These are phyloP conservation scores for Paulownia fortunei DNA, from an alignment of 257 asterid genomes.

Conservation along the genomic window DNA sequence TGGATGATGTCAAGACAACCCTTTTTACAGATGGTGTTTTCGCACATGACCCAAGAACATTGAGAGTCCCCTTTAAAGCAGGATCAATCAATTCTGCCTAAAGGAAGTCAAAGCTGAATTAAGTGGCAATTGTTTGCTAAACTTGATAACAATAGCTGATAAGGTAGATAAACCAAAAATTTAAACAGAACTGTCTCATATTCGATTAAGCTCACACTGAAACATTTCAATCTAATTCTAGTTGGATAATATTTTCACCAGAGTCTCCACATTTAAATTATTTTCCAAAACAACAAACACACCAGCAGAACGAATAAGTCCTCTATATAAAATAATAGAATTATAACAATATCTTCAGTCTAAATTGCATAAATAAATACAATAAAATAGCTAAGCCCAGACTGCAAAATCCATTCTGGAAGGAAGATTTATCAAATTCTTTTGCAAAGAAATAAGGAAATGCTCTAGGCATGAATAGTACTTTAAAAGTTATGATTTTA, in stretches of 20 bases:
- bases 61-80: constrained; percentile 71
- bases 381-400: not conserved
- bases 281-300: not conserved
- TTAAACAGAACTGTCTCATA: not conserved
- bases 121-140: not conserved
- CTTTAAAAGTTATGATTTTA: too few relatives aligned
- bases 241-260: not conserved
- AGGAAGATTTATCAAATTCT: too few relatives aligned
- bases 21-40: constrained; percentile 53
- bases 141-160: not conserved
- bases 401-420: not conserved
- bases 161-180: not conserved
- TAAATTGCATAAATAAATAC: too few relatives aligned
- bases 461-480: too few relatives aligned
- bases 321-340: not conserved
- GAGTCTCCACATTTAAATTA: not conserved
- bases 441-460: too few relatives aligned
- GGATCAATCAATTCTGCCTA: constrained; percentile 71
- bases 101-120: constrained; percentile 15
- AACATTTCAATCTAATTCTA: not conserved
- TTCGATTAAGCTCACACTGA: not conserved
- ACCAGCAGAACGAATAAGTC: not conserved
- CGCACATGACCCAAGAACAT: constrained; percentile 67
- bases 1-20: constrained; percentile 67
- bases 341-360: too few relatives aligned